A percentile compares a stretch with the other conserved stretches of the same genome.
Conservation (phyloP, 805 yeast genomes). For the Wickerhamomyces silvicola region DNA sequence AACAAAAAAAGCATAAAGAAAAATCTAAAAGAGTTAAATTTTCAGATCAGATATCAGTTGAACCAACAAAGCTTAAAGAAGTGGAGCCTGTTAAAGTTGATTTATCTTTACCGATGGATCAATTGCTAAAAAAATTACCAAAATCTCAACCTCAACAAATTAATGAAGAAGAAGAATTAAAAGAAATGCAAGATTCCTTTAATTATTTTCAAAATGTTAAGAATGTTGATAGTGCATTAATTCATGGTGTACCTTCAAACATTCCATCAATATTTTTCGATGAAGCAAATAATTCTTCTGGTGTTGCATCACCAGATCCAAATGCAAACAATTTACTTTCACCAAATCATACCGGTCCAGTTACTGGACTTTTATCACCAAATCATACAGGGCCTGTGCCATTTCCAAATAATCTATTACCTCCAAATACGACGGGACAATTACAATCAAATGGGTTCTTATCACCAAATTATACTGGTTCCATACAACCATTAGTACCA, state of each 20-base stretch:
- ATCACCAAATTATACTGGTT: slow-evolving; percentile 11
- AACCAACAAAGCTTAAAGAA: slow-evolving; percentile 7
- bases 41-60: slow-evolving; percentile 47
- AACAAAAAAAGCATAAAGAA: slow-evolving; percentile 31
- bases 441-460: slow-evolving; percentile 5
- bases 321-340: slow-evolving; percentile 13
- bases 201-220: slow-evolving; percentile 67
- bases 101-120: slow-evolving; percentile 71
- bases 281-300: slow-evolving; percentile 5
- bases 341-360: slow-evolving; percentile 25
- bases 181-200: slow-evolving; percentile 69
- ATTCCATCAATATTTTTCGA: slow-evolving; percentile 35
- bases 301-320: slow-evolving; percentile 23
- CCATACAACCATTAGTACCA: slow-evolving; percentile 26
- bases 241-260: slow-evolving; percentile 61
- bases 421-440: slow-evolving; percentile 20
- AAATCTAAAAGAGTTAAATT: slow-evolving; percentile 61
- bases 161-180: slow-evolving; percentile 65
- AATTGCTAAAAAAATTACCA: slow-evolving; percentile 44
- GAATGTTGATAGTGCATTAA: slow-evolving; percentile 70
- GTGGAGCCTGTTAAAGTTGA: slow-evolving; percentile 36
- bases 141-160: slow-evolving; percentile 34
- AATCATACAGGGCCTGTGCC: slow-evolving; percentile 15
- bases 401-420: slow-evolving; percentile 18
- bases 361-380: slow-evolving; percentile 12